Conservation (phyloP, 495 filamentous ascomycete species). For the Amphirosellinia nigrospora region DNA sequence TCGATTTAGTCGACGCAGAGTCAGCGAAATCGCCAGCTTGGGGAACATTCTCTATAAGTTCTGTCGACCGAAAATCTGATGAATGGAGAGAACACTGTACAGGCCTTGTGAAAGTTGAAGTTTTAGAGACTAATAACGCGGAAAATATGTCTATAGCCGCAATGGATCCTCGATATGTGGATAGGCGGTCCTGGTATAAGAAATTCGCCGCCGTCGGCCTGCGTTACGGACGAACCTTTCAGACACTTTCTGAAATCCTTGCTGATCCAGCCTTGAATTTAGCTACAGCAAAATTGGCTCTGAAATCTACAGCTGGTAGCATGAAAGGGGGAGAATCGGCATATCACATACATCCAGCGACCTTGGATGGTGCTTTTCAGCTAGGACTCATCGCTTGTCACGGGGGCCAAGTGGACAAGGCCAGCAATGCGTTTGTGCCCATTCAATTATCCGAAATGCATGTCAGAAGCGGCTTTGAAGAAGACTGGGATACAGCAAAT, state of each 20-base stretch:
- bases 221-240: conserved; percentile 34
- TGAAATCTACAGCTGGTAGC: conserved; percentile 36
- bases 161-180: neutral
- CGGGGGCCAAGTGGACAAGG: conserved; percentile 20
- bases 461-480: conserved; percentile 1
- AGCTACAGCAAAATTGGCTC: conserved; percentile 27
- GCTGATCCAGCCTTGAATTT: conserved; percentile 19
- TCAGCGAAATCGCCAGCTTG: conserved; percentile 3
- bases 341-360: conserved; percentile 49
- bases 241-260: conserved; percentile 24
- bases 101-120: conserved; percentile 33
- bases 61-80: conserved; percentile 3
- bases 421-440: conserved; percentile 21
- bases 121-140: neutral
- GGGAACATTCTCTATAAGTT: conserved; percentile 32
- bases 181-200: conserved; percentile 26
- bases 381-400: conserved; percentile 32
- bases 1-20: conserved; percentile 21
- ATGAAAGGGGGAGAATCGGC: conserved; percentile 37
- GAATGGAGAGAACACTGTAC: conserved; percentile 35
- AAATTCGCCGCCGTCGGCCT: conserved; percentile 29
- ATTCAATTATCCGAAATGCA: conserved; percentile 17
- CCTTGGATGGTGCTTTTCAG: conserved; percentile 36
- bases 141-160: neutral
- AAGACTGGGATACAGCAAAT: neutral